A percentile compares a stretch with the other conserved stretches of the same genome.
Conservation (phyloP, 225 moss, liverwort and hornwort genomes). For the Polytrichum formosum region DNA sequence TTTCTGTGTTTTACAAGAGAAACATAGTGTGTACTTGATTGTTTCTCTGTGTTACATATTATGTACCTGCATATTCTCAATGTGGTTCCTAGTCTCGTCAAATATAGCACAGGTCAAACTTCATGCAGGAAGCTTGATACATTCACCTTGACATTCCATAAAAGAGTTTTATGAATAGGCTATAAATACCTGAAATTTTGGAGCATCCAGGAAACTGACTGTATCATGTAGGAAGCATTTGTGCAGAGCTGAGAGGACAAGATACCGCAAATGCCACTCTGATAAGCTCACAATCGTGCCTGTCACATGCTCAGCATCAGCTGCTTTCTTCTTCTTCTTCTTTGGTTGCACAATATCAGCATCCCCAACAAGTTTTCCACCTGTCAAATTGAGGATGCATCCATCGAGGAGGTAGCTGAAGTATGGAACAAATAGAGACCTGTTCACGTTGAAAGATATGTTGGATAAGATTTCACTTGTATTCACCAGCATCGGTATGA, state of each 20-base stretch:
- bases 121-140: no score
- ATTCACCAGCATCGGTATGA: not conserved
- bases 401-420: slow-evolving; percentile 77
- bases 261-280: slow-evolving; percentile 85
- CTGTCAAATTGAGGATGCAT: slow-evolving; percentile 60
- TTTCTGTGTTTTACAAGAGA: no score
- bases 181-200: slow-evolving; percentile 73
- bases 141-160: not conserved
- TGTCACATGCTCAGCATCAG: slow-evolving; percentile 5
- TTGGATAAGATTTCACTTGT: no score
- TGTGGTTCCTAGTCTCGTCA: no score
- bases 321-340: slow-evolving; percentile 65
- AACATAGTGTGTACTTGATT: no score
- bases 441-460: slow-evolving; percentile 22
- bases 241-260: slow-evolving; percentile 79
- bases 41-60: no score
- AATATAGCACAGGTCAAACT: no score
- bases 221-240: slow-evolving; percentile 96
- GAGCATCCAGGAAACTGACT: slow-evolving; percentile 74
- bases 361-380: slow-evolving; percentile 27
- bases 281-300: slow-evolving; percentile 33
- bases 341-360: slow-evolving; percentile 42
- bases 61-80: no score
- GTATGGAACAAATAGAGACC: slow-evolving; percentile 96
- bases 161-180: not conserved